A percentile compares a stretch with the other conserved stretches of the same genome.
Evolutionary conservation across 2,329 filamentous ascomycete genomes (phyloP).

Genomic region (Epichloe glyceriae): DNA sequence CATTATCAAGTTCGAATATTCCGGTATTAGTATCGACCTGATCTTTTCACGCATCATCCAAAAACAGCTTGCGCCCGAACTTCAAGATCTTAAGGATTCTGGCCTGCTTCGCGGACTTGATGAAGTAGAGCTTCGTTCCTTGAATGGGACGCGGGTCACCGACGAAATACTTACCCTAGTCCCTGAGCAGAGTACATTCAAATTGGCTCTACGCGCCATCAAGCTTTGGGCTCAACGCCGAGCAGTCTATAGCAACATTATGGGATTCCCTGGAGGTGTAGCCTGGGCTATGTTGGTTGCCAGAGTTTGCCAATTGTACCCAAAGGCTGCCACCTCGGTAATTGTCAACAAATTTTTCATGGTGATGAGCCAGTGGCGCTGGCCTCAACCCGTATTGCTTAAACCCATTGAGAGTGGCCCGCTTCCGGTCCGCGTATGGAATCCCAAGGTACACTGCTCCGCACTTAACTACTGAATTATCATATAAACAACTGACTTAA

Average conservation of each 20-base stretch:
- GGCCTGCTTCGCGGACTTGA: slow-evolving; percentile 74
- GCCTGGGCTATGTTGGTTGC: slow-evolving; percentile 98
- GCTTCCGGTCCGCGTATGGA: slow-evolving; percentile 80
- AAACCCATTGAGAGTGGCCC: slow-evolving; percentile 77
- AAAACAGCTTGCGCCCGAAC: slow-evolving; percentile 53
- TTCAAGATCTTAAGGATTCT: slow-evolving; percentile 67
- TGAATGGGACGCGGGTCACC: slow-evolving; percentile 91
- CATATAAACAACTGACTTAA: slow-evolving; percentile 5
- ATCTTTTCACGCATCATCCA: slow-evolving; percentile 70
- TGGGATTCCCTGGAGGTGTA: slow-evolving; percentile 91
- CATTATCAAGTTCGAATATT: slow-evolving; percentile 93
- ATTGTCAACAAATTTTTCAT: slow-evolving; percentile 91
- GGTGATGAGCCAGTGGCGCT: slow-evolving; percentile 81
- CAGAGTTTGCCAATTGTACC: slow-evolving; percentile 89
- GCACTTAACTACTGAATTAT: background rate
- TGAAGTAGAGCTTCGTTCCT: slow-evolving; percentile 72
- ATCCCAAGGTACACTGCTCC: slow-evolving; percentile 55
- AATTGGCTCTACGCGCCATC: slow-evolving; percentile 76
- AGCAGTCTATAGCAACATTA: slow-evolving; percentile 90
- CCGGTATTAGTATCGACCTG: slow-evolving; percentile 85
- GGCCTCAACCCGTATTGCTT: slow-evolving; percentile 85
- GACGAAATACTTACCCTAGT: slow-evolving; percentile 84
- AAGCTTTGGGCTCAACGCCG: slow-evolving; percentile 93
- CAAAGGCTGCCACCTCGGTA: slow-evolving; percentile 76
- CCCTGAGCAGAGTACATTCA: slow-evolving; percentile 80